Evolutionary conservation across 345 rosid genomes (phyloP).

Genomic region (Eucalyptus lansdowneana): DNA sequence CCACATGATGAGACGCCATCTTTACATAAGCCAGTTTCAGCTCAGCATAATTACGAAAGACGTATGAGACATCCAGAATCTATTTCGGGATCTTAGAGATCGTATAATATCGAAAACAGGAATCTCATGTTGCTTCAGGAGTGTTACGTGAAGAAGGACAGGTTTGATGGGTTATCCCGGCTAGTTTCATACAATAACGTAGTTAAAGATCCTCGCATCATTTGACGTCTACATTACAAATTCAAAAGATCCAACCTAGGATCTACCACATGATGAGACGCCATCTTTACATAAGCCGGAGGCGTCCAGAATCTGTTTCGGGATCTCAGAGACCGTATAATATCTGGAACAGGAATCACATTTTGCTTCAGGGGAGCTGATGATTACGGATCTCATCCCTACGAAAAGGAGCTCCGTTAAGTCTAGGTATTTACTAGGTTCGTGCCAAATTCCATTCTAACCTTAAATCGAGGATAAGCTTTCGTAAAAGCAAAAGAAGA

Average conservation of each 20-base stretch:
- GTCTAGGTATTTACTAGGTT: neutral
- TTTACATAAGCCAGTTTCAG: neutral
- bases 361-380: neutral
- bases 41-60: neutral
- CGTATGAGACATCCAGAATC: neutral
- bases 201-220: neutral
- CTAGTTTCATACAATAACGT: neutral
- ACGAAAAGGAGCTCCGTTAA: neutral
- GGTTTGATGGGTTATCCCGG: neutral
- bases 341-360: neutral
- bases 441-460: neutral
- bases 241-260: neutral
- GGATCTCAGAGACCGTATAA: neutral
- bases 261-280: neutral
- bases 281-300: neutral
- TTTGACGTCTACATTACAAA: neutral
- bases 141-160: neutral
- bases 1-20: neutral
- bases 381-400: neutral
- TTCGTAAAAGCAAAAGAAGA: conserved; percentile 7
- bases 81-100: neutral
- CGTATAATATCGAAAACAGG: neutral
- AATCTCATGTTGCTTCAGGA: neutral
- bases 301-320: neutral
- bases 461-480: conserved; percentile 8